These are phyloP conservation scores for Parathielavia hyrcaniae DNA, from an alignment of 495 filamentous ascomycete species.

Conservation along the genomic window DNA sequence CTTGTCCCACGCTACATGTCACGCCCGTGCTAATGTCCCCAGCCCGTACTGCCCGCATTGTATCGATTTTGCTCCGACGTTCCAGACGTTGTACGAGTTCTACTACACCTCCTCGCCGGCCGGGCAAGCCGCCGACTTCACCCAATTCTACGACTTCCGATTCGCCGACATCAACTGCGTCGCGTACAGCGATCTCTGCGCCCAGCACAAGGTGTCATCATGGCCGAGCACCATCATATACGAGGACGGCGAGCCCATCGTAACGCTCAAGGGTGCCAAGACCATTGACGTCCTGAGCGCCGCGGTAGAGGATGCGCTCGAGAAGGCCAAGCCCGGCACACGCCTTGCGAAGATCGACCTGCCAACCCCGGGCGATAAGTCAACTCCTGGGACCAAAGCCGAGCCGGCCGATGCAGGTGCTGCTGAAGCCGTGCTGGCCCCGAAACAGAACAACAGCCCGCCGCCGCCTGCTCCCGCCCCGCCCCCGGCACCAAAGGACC, in stretches of 20 bases:
- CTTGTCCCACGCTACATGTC: constrained; percentile 10
- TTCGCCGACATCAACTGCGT: constrained; percentile 82
- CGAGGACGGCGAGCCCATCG: constrained; percentile 67
- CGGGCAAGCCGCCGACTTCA: constrained; percentile 40
- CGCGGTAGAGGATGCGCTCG: constrained; percentile 71
- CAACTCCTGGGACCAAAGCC: constrained; percentile 16
- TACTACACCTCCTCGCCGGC: constrained; percentile 85
- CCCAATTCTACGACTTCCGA: constrained; percentile 80
- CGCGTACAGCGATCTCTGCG: constrained; percentile 69
- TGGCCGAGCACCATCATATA: constrained; percentile 77
- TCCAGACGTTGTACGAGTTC: constrained; percentile 90
- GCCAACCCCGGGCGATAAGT: constrained; percentile 36
- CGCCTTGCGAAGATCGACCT: constrained; percentile 50
- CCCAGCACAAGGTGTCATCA: constrained; percentile 52
- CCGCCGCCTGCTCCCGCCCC: neutral
- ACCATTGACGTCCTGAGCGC: constrained; percentile 54
- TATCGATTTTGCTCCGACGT: constrained; percentile 69
- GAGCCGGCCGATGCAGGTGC: constrained; percentile 40
- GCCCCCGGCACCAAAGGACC: neutral
- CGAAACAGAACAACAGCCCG: constrained; percentile 14
- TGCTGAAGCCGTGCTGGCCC: constrained; percentile 37
- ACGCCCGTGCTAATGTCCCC: constrained; percentile 15
- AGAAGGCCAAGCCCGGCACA: constrained; percentile 71
- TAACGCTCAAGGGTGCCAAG: constrained; percentile 55
- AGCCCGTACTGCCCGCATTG: constrained; percentile 74